phyloP scores from a whole-genome alignment of 1,284 basidiomycete genomes.

The Microbotryum lychnidis-dioicae region DNA sequence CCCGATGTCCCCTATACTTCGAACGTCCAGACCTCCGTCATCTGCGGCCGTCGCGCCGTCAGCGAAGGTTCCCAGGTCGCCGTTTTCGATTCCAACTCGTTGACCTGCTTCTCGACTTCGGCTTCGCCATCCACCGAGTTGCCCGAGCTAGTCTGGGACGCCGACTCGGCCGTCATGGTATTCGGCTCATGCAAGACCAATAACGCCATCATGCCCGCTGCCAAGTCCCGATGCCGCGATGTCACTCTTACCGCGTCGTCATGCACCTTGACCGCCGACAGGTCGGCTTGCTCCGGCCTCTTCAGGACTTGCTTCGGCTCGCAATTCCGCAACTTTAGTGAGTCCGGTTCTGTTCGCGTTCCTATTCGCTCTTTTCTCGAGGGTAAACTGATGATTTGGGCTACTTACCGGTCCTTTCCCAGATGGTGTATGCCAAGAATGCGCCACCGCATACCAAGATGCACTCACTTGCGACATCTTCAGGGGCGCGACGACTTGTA shows the following conservation, averaged over 20 bases:
- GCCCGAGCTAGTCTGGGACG: background rate
- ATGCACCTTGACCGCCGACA: background rate
- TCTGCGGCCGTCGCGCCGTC: background rate
- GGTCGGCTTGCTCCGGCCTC: background rate
- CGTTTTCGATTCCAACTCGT: background rate
- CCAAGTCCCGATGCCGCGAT: background rate
- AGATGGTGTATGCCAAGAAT: background rate
- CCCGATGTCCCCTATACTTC: background rate
- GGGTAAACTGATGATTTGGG: too few relatives aligned
- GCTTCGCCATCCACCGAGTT: background rate
- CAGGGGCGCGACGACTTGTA: background rate
- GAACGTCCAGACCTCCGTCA: background rate
- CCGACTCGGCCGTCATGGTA: background rate
- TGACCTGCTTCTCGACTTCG: background rate
- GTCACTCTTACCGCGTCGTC: background rate
- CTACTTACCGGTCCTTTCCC: too few relatives aligned
- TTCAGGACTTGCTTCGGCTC: background rate
- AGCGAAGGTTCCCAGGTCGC: background rate
- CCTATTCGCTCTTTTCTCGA: too few relatives aligned
- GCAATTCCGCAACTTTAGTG: background rate
- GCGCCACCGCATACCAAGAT: background rate
- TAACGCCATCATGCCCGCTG: background rate
- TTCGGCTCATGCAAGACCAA: background rate
- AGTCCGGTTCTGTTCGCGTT: too few relatives aligned
- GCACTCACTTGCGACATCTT: background rate